Percentiles rank a stretch among this genome's conserved stretches.
Conservation (phyloP, 2,329 filamentous ascomycete species). For the Daldinia sp. region DNA sequence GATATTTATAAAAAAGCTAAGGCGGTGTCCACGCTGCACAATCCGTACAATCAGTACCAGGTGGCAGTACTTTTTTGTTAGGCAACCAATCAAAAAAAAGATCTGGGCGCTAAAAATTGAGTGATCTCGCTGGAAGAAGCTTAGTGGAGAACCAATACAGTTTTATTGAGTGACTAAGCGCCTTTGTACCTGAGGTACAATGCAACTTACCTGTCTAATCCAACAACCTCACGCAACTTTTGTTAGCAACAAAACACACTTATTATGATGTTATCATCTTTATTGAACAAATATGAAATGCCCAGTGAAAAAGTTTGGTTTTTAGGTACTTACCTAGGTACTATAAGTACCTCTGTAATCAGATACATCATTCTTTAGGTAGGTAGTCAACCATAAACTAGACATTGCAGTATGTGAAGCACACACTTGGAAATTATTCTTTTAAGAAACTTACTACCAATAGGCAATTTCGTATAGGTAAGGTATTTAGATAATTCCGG, state of each 20-base stretch:
- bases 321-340: no score
- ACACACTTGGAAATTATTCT: no score
- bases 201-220: background rate
- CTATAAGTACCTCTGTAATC: background rate
- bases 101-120: background rate
- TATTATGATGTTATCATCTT: no score
- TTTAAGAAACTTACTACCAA: no score
- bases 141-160: background rate
- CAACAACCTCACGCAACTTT: background rate
- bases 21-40: conserved; percentile 18
- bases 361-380: no score
- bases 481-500: background rate
- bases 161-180: conserved; percentile 7
- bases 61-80: conserved; percentile 15
- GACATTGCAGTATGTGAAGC: no score
- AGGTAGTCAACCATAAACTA: no score
- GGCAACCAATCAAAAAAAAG: conserved; percentile 4
- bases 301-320: no score
- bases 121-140: background rate
- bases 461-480: no score
- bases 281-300: no score
- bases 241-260: no score
- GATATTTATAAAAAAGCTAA: conserved; percentile 6
- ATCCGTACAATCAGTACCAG: conserved; percentile 31
- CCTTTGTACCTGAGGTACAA: background rate